These are phyloP conservation scores for Vitis labrusca DNA, from an alignment of 164 flowering plant genomes.

Conservation along the genomic window DNA sequence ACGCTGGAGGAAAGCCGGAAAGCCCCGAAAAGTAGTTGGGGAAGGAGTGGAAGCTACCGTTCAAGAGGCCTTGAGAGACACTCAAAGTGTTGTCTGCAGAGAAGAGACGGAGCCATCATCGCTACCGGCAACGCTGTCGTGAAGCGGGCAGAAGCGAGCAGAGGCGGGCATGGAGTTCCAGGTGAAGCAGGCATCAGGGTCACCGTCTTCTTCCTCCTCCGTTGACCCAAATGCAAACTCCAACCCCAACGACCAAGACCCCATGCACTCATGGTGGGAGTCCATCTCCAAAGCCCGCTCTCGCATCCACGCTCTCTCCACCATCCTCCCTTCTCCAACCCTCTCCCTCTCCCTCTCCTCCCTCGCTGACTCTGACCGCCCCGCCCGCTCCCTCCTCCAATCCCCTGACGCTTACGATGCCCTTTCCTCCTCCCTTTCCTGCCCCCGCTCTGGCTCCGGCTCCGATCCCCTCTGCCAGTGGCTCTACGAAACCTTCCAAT, in stretches of 20 bases:
- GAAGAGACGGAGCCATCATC: too few species aligned
- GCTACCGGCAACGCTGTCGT: too few species aligned
- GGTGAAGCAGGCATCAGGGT: background rate
- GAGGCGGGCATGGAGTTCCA: conserved; percentile 10
- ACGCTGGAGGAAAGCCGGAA: too few species aligned
- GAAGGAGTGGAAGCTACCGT: too few species aligned
- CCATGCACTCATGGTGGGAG: conserved; percentile 93
- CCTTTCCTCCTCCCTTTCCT: conserved; percentile 53
- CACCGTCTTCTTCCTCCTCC: conserved; percentile 14
- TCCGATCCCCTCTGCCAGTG: conserved; percentile 90
- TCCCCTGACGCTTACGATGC: conserved; percentile 54
- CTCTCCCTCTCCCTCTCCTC: conserved; percentile 41
- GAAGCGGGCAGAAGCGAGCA: too few species aligned
- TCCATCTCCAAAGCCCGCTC: conserved; percentile 82
- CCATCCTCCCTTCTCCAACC: conserved; percentile 42
- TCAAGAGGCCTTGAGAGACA: too few species aligned
- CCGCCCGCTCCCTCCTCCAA: conserved; percentile 80
- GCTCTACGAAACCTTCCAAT: conserved; percentile 90
- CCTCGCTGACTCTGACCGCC: conserved; percentile 87
- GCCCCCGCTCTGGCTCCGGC: conserved; percentile 69
- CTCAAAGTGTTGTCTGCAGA: too few species aligned
- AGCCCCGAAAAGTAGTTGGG: too few species aligned
- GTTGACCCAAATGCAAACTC: background rate
- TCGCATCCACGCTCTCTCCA: conserved; percentile 67
- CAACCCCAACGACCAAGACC: conserved; percentile 32